These are phyloP conservation scores for Arthrobotrys entomopaga DNA, from an alignment of 2,329 filamentous ascomycete genomes.

Conservation along the genomic window DNA sequence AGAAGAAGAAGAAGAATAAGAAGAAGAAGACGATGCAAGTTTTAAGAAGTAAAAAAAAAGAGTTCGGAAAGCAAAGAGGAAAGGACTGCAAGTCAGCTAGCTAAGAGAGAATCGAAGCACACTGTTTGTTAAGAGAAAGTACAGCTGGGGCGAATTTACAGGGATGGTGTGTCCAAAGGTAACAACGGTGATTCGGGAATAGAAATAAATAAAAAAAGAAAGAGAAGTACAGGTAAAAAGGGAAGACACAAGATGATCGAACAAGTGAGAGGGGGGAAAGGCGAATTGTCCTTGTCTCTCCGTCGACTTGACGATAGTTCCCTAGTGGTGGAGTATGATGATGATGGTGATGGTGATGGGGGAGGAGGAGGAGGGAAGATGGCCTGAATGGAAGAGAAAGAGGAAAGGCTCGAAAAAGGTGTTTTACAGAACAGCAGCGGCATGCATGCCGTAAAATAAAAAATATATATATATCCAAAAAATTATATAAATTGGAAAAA, in stretches of 20 bases:
- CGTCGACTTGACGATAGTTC: conserved; percentile 53
- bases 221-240: conserved; percentile 31
- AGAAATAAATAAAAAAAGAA: conserved; percentile 21
- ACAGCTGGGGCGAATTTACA: conserved; percentile 55
- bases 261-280: conserved; percentile 49
- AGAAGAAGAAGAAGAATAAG: too few species aligned
- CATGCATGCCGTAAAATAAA: conserved; percentile 54
- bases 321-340: conserved; percentile 55
- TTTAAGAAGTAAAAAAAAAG: too few species aligned
- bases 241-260: conserved; percentile 31
- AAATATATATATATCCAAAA: not conserved
- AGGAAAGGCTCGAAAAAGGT: conserved; percentile 50
- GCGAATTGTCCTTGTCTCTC: conserved; percentile 31
- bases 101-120: conserved; percentile 23
- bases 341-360: too few species aligned
- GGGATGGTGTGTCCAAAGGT: conserved; percentile 55
- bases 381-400: conserved; percentile 53
- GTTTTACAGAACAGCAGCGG: conserved; percentile 50
- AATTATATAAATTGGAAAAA: too few species aligned
- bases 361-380: conserved; percentile 58
- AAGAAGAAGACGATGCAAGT: too few species aligned
- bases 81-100: conserved; percentile 48
- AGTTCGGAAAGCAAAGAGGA: conserved; percentile 38
- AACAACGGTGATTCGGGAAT: conserved; percentile 32
- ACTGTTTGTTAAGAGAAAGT: conserved; percentile 46